Percentiles rank a stretch among this genome's conserved stretches.
Conservation (phyloP, 352 stramenopile genomes). For the Pythium rishiriense region DNA sequence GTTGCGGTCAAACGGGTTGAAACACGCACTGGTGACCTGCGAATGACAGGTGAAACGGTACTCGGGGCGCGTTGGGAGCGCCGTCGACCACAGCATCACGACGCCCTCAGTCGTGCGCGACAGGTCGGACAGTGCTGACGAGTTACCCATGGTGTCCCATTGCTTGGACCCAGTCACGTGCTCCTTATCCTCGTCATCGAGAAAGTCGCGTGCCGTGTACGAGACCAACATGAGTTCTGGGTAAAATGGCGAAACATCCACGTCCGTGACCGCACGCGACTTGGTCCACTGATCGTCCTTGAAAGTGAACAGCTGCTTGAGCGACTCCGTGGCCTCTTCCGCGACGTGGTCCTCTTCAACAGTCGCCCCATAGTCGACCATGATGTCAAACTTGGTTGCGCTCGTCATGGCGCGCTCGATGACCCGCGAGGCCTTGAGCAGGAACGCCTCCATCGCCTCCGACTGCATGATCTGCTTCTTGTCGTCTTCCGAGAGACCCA, state of each 20-base stretch:
- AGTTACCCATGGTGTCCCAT: constrained; percentile 68
- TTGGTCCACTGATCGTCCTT: constrained; percentile 82
- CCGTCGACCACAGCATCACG: constrained; percentile 84
- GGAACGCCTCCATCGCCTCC: constrained; percentile 74
- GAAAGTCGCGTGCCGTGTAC: constrained; percentile 68
- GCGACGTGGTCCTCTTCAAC: constrained; percentile 58
- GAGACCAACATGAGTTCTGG: constrained; percentile 71
- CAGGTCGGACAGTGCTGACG: constrained; percentile 49
- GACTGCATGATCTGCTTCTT: constrained; percentile 71
- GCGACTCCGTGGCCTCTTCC: constrained; percentile 59
- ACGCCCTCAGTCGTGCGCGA: constrained; percentile 73
- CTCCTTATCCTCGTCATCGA: constrained; percentile 77
- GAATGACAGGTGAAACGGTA: constrained; percentile 89
- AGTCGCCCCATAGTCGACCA: constrained; percentile 81
- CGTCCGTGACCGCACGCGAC: constrained; percentile 77
- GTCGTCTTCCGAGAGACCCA: constrained; percentile 52
- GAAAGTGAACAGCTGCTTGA: constrained; percentile 77
- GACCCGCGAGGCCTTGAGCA: constrained; percentile 71
- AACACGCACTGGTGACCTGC: constrained; percentile 83
- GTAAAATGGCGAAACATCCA: constrained; percentile 84
- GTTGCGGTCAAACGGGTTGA: constrained; percentile 87
- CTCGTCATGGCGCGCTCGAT: constrained; percentile 83
- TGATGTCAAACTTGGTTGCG: constrained; percentile 79
- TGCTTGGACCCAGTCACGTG: constrained; percentile 42
- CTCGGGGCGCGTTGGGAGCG: constrained; percentile 73